Percentiles rank a stretch among this genome's conserved stretches.
These are phyloP conservation scores for Spizellomyces punctatus DNA, from an alignment of 192 early-diverging fungal genomes.

Conservation along the genomic window DNA sequence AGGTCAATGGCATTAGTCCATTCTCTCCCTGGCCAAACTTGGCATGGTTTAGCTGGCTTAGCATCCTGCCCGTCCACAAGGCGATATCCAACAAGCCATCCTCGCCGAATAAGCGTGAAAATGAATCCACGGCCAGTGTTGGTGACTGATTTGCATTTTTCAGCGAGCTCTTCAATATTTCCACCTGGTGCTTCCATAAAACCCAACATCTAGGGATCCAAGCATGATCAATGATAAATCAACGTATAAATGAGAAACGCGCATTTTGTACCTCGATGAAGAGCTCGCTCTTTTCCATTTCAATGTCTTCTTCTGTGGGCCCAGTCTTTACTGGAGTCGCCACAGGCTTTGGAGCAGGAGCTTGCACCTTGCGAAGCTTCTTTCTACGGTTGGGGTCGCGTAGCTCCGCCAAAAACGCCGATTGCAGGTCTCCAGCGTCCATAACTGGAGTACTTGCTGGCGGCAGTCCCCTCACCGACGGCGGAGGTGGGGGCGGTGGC, in stretches of 20 bases:
- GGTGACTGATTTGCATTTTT: slow-evolving; percentile 41
- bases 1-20: slow-evolving; percentile 50
- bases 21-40: slow-evolving; percentile 52
- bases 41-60: slow-evolving; percentile 18
- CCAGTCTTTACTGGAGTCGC: slow-evolving; percentile 6
- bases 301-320: slow-evolving; percentile 5
- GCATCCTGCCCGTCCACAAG: slow-evolving; percentile 23
- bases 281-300: slow-evolving; percentile 44
- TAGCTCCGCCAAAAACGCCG: slow-evolving; percentile 33
- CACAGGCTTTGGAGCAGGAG: slow-evolving; percentile 9
- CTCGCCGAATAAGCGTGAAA: slow-evolving; percentile 52
- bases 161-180: slow-evolving; percentile 50
- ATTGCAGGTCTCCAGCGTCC: slow-evolving; percentile 23
- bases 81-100: slow-evolving; percentile 48
- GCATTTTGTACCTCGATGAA: slow-evolving; percentile 43
- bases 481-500: slow-evolving; percentile 37
- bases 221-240: slow-evolving; percentile 2
- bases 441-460: slow-evolving; percentile 30
- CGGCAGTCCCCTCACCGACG: slow-evolving; percentile 2
- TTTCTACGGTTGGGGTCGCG: slow-evolving; percentile 36
- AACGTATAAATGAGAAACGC: neutral
- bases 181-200: slow-evolving; percentile 63
- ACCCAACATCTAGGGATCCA: slow-evolving; percentile 39
- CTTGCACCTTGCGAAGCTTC: slow-evolving; percentile 37
- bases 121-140: slow-evolving; percentile 50